phyloP scores from a whole-genome alignment of 208 protist species.

The Leishmania tropica region DNA sequence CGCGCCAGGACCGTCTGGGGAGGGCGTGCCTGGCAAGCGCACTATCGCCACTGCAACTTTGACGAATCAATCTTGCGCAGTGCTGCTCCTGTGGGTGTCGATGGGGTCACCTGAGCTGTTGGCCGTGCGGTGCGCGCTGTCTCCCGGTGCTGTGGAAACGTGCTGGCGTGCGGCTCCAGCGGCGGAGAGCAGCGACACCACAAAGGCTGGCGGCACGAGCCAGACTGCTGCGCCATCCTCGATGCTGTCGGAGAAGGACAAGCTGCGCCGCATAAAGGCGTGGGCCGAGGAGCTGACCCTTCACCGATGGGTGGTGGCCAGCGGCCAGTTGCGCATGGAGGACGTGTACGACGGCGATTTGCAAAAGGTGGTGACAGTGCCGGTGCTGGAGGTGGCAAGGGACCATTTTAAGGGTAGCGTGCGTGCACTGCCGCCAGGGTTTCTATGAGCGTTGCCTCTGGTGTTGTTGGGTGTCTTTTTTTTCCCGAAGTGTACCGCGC shows the following conservation, averaged over 20 bases:
- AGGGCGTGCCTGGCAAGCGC: constrained; percentile 8
- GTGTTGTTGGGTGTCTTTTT: neutral
- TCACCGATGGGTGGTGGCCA: constrained; percentile 43
- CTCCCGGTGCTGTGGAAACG: constrained; percentile 14
- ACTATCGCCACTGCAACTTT: constrained; percentile 8
- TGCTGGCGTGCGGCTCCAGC: constrained; percentile 11
- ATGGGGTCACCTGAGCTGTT: constrained; percentile 30
- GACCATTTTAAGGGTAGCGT: constrained; percentile 27
- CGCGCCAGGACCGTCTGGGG: neutral
- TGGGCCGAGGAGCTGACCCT: constrained; percentile 22
- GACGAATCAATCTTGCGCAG: neutral
- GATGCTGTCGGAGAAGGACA: neutral
- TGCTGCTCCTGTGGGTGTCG: constrained; percentile 54
- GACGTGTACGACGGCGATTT: constrained; percentile 48
- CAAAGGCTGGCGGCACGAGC: neutral
- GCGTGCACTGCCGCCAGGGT: neutral
- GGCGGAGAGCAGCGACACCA: neutral
- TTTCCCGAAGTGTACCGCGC: neutral
- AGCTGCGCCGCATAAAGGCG: constrained; percentile 22
- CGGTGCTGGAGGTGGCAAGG: constrained; percentile 40
- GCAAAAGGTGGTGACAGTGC: constrained; percentile 41
- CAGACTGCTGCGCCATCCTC: neutral
- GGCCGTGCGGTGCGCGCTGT: constrained; percentile 46
- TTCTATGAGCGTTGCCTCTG: neutral
- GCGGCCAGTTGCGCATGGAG: constrained; percentile 58